These are phyloP conservation scores for Fusarium goolgardi DNA, from an alignment of 2,329 filamentous ascomycete genomes.

Conservation along the genomic window DNA sequence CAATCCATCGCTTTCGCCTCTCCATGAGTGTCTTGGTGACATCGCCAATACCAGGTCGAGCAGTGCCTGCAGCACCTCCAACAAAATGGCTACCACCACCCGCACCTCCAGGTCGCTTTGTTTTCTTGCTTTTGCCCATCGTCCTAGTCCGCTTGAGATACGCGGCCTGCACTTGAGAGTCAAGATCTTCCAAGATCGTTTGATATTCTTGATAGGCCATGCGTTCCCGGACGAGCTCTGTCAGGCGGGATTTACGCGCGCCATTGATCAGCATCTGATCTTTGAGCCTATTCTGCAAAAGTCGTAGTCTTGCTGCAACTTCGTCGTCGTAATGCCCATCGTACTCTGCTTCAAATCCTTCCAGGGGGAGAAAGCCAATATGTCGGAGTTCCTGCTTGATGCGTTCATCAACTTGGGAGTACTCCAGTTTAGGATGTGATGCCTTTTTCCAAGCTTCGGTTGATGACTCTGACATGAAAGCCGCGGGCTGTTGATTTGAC, in stretches of 20 bases:
- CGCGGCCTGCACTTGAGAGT: constrained; percentile 92
- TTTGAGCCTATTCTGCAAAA: constrained; percentile 84
- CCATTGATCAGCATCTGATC: constrained; percentile 89
- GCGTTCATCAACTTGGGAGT: constrained; percentile 87
- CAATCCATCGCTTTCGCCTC: constrained; percentile 86
- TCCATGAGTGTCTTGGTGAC: constrained; percentile 94
- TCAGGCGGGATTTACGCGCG: constrained; percentile 85
- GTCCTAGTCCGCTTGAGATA: constrained; percentile 96
- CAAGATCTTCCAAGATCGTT: constrained; percentile 95
- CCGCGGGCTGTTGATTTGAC: constrained; percentile 71
- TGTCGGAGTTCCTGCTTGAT: constrained; percentile 91
- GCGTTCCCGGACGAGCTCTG: constrained; percentile 88
- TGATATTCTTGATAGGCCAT: constrained; percentile 98
- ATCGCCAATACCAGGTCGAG: constrained; percentile 87
- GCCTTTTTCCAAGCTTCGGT: constrained; percentile 83
- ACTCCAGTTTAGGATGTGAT: constrained; percentile 80
- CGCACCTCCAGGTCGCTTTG: constrained; percentile 81
- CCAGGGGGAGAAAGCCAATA: constrained; percentile 84
- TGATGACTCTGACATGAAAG: constrained; percentile 81
- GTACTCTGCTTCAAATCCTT: constrained; percentile 77
- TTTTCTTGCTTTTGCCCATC: constrained; percentile 93
- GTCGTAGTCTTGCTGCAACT: constrained; percentile 87
- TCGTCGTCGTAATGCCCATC: constrained; percentile 94
- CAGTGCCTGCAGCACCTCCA: constrained; percentile 71
- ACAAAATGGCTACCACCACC: constrained; percentile 75